These are phyloP conservation scores for Sambucus nigra DNA, from an alignment of 129 eudicot genomes.

Conservation along the genomic window DNA sequence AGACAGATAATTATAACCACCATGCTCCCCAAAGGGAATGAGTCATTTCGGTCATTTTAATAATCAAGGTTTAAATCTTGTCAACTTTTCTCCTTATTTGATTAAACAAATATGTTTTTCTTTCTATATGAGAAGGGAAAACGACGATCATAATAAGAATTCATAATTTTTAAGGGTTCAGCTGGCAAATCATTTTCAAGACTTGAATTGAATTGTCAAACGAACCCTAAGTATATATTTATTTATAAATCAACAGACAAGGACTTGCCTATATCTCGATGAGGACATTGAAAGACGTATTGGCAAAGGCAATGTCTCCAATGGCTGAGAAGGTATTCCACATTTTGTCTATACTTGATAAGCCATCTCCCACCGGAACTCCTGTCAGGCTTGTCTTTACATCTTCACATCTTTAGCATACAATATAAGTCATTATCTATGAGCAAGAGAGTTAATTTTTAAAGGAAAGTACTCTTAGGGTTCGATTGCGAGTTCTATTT, in stretches of 20 bases:
- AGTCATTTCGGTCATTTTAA: too few species aligned
- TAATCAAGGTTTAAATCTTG: too few species aligned
- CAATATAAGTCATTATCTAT: too few species aligned
- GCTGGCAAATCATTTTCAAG: neutral
- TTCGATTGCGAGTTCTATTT: too few species aligned
- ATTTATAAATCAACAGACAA: neutral
- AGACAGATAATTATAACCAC: too few species aligned
- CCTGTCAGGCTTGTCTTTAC: constrained; percentile 44
- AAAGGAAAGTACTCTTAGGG: too few species aligned
- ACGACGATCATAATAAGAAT: neutral
- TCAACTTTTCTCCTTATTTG: too few species aligned
- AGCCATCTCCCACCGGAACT: constrained; percentile 26
- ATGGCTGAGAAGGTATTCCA: constrained; percentile 50
- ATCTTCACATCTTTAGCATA: too few species aligned
- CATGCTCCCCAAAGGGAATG: too few species aligned
- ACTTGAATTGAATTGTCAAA: neutral
- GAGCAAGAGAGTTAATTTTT: too few species aligned
- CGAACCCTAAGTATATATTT: neutral
- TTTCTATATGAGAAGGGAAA: neutral
- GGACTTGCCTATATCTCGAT: constrained; percentile 48
- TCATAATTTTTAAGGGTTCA: too few species aligned
- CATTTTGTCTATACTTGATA: constrained; percentile 42
- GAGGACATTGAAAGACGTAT: constrained; percentile 46
- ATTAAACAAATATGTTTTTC: too few species aligned
- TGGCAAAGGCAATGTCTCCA: constrained; percentile 74